Conservation (phyloP, 805 yeast species). For the Metschnikowia lochheadii region DNA sequence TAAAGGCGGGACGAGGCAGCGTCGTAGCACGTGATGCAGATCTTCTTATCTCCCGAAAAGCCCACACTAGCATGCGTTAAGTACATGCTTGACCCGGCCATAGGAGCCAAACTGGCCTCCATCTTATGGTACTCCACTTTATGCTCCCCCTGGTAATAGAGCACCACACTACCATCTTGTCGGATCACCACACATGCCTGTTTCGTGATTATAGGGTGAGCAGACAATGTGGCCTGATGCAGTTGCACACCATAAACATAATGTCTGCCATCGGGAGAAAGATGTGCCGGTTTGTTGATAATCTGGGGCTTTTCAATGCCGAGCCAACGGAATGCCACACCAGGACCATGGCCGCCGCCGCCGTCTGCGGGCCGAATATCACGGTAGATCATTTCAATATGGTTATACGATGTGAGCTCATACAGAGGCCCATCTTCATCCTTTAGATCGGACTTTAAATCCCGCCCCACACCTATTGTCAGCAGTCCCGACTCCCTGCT, state of each 20-base stretch:
- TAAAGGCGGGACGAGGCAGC: conserved; percentile 31
- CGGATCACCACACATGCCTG: conserved; percentile 70
- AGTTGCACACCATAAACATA: conserved; percentile 59
- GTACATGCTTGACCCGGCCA: conserved; percentile 3
- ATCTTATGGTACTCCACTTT: conserved; percentile 52
- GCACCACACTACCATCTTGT: conserved; percentile 53
- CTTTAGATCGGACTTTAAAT: not conserved
- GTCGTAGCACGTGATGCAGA: conserved; percentile 43
- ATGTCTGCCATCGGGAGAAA: conserved; percentile 20
- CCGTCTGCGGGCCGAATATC: conserved; percentile 25
- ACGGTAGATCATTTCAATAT: conserved; percentile 45
- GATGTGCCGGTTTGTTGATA: conserved; percentile 52
- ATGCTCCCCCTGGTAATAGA: conserved; percentile 64
- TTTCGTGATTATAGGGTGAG: conserved; percentile 65
- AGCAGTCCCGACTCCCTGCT: too few species aligned
- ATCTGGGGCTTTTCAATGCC: conserved; percentile 65
- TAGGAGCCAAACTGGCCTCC: conserved; percentile 21
- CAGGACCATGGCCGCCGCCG: conserved; percentile 3
- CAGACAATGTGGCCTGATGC: conserved; percentile 54
- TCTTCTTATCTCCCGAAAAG: conserved; percentile 43
- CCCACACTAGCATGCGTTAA: conserved; percentile 48
- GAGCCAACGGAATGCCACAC: conserved; percentile 65
- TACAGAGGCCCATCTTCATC: conserved; percentile 32
- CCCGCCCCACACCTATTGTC: too few species aligned
- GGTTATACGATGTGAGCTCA: conserved; percentile 42